These are phyloP conservation scores for Podospora conica DNA, from an alignment of 495 filamentous ascomycete species.

Conservation along the genomic window DNA sequence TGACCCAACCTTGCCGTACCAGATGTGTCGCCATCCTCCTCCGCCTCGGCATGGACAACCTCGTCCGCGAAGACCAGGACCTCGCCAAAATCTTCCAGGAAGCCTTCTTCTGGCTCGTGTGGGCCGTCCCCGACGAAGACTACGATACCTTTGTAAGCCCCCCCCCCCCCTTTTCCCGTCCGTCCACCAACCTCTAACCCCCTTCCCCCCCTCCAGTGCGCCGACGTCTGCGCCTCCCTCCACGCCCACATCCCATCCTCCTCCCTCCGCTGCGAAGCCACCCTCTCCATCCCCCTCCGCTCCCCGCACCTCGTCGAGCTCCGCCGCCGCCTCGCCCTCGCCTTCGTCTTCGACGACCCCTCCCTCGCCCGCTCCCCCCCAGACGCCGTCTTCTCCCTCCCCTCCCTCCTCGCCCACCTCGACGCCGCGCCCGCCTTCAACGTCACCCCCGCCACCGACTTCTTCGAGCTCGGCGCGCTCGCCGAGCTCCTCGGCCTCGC, in stretches of 20 bases:
- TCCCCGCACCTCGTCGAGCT: constrained; percentile 53
- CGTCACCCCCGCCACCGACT: constrained; percentile 52
- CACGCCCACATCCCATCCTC: constrained; percentile 44
- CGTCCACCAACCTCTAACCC: background rate
- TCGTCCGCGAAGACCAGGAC: constrained; percentile 31
- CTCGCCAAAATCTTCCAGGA: constrained; percentile 25
- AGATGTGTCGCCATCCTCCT: constrained; percentile 32
- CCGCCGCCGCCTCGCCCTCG: constrained; percentile 64
- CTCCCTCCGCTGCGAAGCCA: constrained; percentile 43
- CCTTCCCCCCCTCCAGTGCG: constrained; percentile 36
- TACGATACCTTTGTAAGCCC: constrained; percentile 23
- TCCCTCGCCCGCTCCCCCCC: constrained; percentile 39
- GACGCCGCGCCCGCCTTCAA: constrained; percentile 37
- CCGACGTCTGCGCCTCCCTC: constrained; percentile 48
- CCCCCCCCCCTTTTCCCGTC: constrained; percentile 4
- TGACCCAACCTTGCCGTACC: constrained; percentile 18
- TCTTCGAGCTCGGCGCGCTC: constrained; percentile 55
- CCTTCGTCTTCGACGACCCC: constrained; percentile 56
- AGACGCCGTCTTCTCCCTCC: constrained; percentile 45
- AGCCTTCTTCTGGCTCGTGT: constrained; percentile 10
- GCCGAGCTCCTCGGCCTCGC: constrained; percentile 64
- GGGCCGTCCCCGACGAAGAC: constrained; percentile 12
- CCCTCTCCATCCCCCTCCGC: constrained; percentile 54
- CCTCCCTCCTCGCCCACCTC: constrained; percentile 46
- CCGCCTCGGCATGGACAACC: constrained; percentile 51